Percentiles rank a stretch among this genome's conserved stretches.
Conservation (phyloP, 805 yeast species). For the Candida schatavii region DNA sequence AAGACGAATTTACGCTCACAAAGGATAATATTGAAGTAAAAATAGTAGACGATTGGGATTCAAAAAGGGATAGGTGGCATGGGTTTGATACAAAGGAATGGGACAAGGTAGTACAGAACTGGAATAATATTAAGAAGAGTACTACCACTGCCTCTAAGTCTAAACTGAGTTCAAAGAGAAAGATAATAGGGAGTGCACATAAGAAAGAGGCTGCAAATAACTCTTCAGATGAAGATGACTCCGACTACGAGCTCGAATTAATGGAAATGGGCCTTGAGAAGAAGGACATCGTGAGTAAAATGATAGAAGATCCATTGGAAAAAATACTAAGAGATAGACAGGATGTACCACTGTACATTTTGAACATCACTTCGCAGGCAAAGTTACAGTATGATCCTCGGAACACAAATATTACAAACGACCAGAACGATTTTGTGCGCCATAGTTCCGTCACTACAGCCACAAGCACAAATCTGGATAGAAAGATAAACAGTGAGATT, state of each 20-base stretch:
- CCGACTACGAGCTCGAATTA: constrained; percentile 40
- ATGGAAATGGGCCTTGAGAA: constrained; percentile 31
- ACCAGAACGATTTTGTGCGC: constrained; percentile 44
- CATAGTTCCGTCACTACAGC: not conserved
- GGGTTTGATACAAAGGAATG: constrained; percentile 71
- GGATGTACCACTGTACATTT: constrained; percentile 70
- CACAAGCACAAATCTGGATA: not conserved
- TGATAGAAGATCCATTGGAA: constrained; percentile 34
- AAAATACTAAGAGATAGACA: constrained; percentile 60
- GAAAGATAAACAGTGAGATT: constrained; percentile 9
- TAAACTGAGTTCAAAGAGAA: not conserved
- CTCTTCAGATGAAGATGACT: constrained; percentile 24
- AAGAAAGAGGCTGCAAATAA: constrained; percentile 14
- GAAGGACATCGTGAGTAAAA: constrained; percentile 21
- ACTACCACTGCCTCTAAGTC: constrained; percentile 1
- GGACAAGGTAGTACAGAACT: constrained; percentile 44
- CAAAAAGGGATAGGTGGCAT: constrained; percentile 77
- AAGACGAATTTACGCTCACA: constrained; percentile 35
- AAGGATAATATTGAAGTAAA: constrained; percentile 14
- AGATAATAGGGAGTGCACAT: not conserved
- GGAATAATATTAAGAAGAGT: constrained; percentile 37
- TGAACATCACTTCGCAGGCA: constrained; percentile 33
- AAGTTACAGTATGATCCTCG: constrained; percentile 54
- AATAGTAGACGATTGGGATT: constrained; percentile 53
- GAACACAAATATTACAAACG: constrained; percentile 25